Conservation (phyloP, 23 red algal genomes). For the Gracilaria domingensis region DNA sequence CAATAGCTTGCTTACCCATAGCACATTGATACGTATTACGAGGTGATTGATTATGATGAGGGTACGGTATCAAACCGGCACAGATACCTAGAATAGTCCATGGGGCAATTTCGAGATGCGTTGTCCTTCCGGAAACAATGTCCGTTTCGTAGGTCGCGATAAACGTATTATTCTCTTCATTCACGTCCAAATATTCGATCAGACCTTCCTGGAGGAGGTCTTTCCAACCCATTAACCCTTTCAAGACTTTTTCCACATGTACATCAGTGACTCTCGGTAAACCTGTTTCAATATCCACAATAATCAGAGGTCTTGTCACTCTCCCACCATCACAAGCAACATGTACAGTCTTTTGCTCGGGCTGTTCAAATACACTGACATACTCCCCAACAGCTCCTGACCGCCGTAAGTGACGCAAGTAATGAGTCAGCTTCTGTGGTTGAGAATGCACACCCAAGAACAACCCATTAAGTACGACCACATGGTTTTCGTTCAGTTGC, state of each 20-base stretch:
- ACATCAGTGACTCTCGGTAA: slow-evolving; percentile 52
- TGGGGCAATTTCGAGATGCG: slow-evolving; percentile 94
- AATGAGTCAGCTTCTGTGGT: slow-evolving; percentile 60
- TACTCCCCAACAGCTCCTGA: slow-evolving; percentile 86
- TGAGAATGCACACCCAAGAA: slow-evolving; percentile 92
- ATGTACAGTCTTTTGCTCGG: slow-evolving; percentile 73
- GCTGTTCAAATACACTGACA: slow-evolving; percentile 85
- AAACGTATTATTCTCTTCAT: slow-evolving; percentile 95
- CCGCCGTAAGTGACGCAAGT: slow-evolving; percentile 73
- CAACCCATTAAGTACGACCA: slow-evolving; percentile 91
- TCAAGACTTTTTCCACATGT: slow-evolving; percentile 79
- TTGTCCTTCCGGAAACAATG: slow-evolving; percentile 76
- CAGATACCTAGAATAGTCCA: slow-evolving; percentile 94
- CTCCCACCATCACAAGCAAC: slow-evolving; percentile 93
- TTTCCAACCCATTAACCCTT: slow-evolving; percentile 71
- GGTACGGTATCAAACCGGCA: slow-evolving; percentile 94
- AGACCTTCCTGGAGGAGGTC: slow-evolving; percentile 91
- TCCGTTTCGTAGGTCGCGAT: slow-evolving; percentile 84
- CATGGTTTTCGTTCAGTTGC: slow-evolving; percentile 71
- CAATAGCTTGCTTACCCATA: slow-evolving; percentile 99
- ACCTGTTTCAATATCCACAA: slow-evolving; percentile 78
- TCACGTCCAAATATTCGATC: slow-evolving; percentile 98
- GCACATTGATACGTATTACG: slow-evolving; percentile 99
- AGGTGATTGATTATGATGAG: slow-evolving; percentile 97
- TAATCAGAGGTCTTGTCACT: slow-evolving; percentile 92